Evolutionary conservation across 2,329 filamentous ascomycete species (phyloP).

Genomic region (Elsinoe fawcettii): DNA sequence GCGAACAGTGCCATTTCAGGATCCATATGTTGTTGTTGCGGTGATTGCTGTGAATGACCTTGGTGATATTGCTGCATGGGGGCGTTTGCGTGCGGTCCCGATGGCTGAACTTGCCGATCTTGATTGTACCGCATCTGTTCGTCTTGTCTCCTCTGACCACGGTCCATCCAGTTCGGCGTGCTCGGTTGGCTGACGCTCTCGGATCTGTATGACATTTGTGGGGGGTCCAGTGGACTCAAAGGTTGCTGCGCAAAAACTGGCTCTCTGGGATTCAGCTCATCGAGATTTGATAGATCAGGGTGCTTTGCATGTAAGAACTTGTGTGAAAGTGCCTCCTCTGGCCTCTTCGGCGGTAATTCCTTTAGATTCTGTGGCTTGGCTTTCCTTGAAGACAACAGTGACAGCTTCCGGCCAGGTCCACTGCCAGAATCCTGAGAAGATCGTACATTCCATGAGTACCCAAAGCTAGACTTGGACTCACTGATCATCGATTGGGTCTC

Average conservation of each 20-base stretch:
- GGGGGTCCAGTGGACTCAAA: background rate
- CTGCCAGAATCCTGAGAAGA: slow-evolving; percentile 5
- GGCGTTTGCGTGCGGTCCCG: background rate
- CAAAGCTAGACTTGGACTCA: background rate
- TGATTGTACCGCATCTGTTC: slow-evolving; percentile 3
- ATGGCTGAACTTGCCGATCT: background rate
- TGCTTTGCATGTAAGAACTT: slow-evolving; percentile 2
- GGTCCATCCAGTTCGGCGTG: slow-evolving; percentile 2
- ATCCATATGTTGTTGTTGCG: background rate
- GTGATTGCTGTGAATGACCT: background rate
- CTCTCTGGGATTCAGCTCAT: background rate
- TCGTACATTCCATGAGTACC: slow-evolving; percentile 12
- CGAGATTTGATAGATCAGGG: background rate
- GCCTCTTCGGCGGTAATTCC: slow-evolving; percentile 3
- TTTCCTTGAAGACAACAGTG: slow-evolving; percentile 6
- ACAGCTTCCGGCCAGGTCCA: slow-evolving; percentile 11
- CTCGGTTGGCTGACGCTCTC: background rate
- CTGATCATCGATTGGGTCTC: slow-evolving; percentile 6
- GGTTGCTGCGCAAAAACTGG: slow-evolving; percentile 5
- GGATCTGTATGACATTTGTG: background rate
- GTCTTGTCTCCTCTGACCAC: slow-evolving; percentile 4
- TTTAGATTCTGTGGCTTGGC: slow-evolving; percentile 1
- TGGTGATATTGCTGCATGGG: background rate
- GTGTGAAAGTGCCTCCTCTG: slow-evolving; percentile 4
- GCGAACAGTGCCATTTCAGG: slow-evolving; percentile 9